Percentiles rank a stretch among this genome's conserved stretches.
Evolutionary conservation across 345 rosid species (phyloP).

Genomic region (Erucastrum elatum): DNA sequence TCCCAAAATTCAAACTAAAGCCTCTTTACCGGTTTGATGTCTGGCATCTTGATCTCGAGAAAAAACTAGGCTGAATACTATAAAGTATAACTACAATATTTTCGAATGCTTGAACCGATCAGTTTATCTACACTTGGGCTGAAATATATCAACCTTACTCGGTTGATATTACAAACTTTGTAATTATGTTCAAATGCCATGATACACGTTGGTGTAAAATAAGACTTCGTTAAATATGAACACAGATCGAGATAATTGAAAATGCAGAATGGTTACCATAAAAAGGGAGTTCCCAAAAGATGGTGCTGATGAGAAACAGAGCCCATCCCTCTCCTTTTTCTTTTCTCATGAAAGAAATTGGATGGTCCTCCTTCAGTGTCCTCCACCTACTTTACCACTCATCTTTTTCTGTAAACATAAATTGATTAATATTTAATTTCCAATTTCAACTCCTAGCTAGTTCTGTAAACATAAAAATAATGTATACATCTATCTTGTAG

Average conservation of each 20-base stretch:
- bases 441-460: not conserved
- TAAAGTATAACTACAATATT: too few species aligned
- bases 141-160: not conserved
- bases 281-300: slow-evolving; percentile 36
- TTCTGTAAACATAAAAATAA: too few species aligned
- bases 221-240: not conserved
- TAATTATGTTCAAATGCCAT: not conserved
- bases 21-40: not conserved
- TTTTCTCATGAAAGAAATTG: slow-evolving; percentile 42
- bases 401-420: not conserved
- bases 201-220: not conserved
- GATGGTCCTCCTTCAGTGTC: slow-evolving; percentile 43
- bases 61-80: not conserved
- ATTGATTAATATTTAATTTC: not conserved
- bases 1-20: not conserved
- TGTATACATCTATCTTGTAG: not conserved
- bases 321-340: slow-evolving; percentile 42
- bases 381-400: slow-evolving; percentile 24
- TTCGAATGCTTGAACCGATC: not conserved
- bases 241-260: not conserved
- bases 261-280: slow-evolving; percentile 31
- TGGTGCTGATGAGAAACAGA: slow-evolving; percentile 38
- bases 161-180: too few species aligned
- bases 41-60: not conserved
- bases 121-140: not conserved